Evolutionary conservation across 345 rosid species (phyloP), one percentile per base, ranked within the genome.

Genomic region (Turritis glabra): DNA sequence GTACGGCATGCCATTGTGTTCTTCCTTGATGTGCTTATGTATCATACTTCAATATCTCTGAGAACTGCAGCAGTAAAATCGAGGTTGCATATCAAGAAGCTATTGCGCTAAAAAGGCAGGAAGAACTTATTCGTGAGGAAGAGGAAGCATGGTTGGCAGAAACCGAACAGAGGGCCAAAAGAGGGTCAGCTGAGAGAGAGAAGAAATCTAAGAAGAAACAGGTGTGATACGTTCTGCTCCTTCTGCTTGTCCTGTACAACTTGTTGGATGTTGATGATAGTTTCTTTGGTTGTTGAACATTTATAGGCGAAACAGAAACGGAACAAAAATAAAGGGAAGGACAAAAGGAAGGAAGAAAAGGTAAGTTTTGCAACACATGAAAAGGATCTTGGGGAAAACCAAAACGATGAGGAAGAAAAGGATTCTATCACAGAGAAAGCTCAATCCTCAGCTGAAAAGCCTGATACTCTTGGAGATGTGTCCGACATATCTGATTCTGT

Each of bases 51-150:
- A 44, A 53, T 52, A 26, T 64, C 23, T 70, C 59, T 46, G 72
- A 70, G n/a, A 63, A 77, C 1, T 79, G 67, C 85, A 90, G 99
- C 86, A 89, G 85, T 75, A 92, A 90, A 81, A 89, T 95, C 55
- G 99, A 95, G 84, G 92, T 82, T 81, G 90, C 99, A 58, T 88
- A 95, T 81, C 97, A 92, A 90, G 98, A 95, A 81, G 98, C 97
- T 46, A 86, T 95, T 80, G 97, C 98, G 60, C 77, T 92, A 81
- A 90, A 85, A 85, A 88, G 93, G 86, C 99, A 95, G 78, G 99
- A 95, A 72, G 97, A 95, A 85, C 89, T 95, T 67, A 95, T 92
- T 62, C 99, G 97, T 62, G 97, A 92, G 83, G 98, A 93, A 87
- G 99, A 94, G 82, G 97, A 84, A 75, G 93, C 89, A 11, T 86